Evolutionary conservation across 345 rosid genomes (phyloP).

Genomic region (Leavenworthia alabamica): DNA sequence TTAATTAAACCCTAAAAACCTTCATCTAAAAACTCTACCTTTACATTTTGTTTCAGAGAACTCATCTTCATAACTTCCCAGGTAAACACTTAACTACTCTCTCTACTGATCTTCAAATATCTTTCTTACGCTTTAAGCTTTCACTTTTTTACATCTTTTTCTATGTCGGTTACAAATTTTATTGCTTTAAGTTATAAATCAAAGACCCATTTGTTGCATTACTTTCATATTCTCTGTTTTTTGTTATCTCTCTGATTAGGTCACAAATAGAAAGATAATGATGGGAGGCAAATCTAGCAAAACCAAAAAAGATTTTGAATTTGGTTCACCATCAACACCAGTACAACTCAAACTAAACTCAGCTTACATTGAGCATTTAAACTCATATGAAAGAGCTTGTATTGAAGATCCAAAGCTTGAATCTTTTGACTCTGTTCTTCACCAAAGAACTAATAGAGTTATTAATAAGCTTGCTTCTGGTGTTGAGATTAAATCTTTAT

Average conservation of each 20-base stretch:
- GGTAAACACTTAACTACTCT: slow-evolving; percentile 16
- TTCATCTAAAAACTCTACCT: neutral
- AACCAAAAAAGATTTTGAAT: neutral
- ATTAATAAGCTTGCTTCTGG: slow-evolving; percentile 48
- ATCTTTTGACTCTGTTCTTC: slow-evolving; percentile 58
- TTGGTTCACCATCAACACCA: slow-evolving; percentile 29
- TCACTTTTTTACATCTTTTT: slow-evolving; percentile 3
- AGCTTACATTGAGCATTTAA: slow-evolving; percentile 39
- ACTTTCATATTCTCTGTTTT: neutral
- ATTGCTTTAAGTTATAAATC: slow-evolving; percentile 14
- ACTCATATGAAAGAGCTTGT: slow-evolving; percentile 71
- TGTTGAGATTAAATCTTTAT: slow-evolving; percentile 49
- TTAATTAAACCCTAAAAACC: slow-evolving; percentile 12
- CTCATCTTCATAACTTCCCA: slow-evolving; percentile 8
- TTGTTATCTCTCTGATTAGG: slow-evolving; percentile 16
- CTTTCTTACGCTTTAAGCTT: slow-evolving; percentile 19
- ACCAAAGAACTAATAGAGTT: slow-evolving; percentile 53
- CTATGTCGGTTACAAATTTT: slow-evolving; percentile 1
- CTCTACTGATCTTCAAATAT: slow-evolving; percentile 3
- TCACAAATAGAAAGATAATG: slow-evolving; percentile 12
- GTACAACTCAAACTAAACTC: slow-evolving; percentile 33
- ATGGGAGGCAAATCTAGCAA: slow-evolving; percentile 49
- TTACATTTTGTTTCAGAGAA: neutral
- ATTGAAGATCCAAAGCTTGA: slow-evolving; percentile 56
- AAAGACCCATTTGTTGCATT: neutral